Conservation (phyloP, 2,329 filamentous ascomycete genomes). For the Madurella mycetomatis region DNA sequence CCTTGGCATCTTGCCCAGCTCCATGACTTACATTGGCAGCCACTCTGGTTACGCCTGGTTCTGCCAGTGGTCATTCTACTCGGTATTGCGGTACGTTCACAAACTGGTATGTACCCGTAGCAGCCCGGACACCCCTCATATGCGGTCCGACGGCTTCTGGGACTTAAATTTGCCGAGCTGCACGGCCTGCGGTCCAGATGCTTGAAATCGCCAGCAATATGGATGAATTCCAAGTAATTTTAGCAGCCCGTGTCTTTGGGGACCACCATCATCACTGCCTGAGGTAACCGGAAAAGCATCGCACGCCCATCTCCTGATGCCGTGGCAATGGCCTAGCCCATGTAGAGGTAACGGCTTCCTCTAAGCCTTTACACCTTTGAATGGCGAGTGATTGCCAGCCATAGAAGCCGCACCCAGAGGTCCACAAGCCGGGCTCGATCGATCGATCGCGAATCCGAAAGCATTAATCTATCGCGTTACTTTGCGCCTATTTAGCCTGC, state of each 20-base stretch:
- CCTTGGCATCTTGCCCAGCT: not conserved
- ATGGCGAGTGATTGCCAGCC: not conserved
- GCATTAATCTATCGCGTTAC: not conserved
- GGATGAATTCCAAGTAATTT: slow-evolving; percentile 19
- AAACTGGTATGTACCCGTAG: not conserved
- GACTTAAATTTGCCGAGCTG: slow-evolving; percentile 18
- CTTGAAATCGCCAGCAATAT: slow-evolving; percentile 18
- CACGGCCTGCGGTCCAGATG: not conserved
- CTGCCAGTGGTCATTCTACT: not conserved
- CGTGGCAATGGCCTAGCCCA: no score
- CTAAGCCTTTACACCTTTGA: not conserved
- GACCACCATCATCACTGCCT: not conserved
- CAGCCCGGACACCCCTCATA: not conserved
- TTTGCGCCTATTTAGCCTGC: slow-evolving; percentile 22
- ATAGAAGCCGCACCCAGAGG: not conserved
- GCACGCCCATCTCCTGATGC: not conserved
- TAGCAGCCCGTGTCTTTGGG: not conserved
- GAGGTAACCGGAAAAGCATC: not conserved
- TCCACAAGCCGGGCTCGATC: slow-evolving; percentile 16
- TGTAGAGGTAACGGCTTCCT: no score
- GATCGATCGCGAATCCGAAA: not conserved
- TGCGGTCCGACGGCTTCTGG: not conserved
- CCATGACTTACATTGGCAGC: not conserved
- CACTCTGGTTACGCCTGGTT: not conserved
- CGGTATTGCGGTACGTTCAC: not conserved